Conservation (phyloP, 2,329 filamentous ascomycete genomes). For the Fusarium multiceps region DNA sequence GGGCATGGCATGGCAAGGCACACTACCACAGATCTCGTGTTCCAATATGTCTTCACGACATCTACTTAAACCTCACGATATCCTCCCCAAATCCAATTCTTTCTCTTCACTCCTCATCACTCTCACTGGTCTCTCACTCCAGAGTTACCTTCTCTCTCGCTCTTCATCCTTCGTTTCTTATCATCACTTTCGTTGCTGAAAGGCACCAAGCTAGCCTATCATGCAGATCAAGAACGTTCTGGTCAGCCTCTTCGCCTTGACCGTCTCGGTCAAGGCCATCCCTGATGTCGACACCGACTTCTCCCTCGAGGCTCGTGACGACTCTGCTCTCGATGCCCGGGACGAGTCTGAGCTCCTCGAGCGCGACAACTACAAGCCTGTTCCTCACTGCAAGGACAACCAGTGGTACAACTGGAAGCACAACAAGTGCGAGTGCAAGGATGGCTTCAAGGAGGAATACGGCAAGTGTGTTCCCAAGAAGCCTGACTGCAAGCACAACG, state of each 20-base stretch:
- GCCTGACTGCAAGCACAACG: conserved; percentile 11
- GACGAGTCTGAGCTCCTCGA: conserved; percentile 19
- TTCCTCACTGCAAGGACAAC: not conserved
- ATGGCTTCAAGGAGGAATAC: conserved; percentile 21
- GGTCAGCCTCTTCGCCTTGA: conserved; percentile 33
- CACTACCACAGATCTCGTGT: conserved; percentile 18
- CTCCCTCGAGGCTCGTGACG: conserved; percentile 33
- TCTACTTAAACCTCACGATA: conserved; percentile 33
- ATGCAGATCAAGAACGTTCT: conserved; percentile 40
- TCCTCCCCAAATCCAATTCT: conserved; percentile 4
- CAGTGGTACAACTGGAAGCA: conserved; percentile 1
- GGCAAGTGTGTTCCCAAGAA: conserved; percentile 22
- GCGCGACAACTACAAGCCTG: conserved; percentile 20
- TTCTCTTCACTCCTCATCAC: conserved; percentile 1
- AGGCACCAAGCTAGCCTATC: conserved; percentile 31
- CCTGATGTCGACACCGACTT: conserved; percentile 31
- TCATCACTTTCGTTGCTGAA: conserved; percentile 29
- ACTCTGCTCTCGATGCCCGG: conserved; percentile 29
- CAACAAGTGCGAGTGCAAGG: conserved; percentile 27
- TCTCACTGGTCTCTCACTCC: conserved; percentile 28
- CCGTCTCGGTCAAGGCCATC: conserved; percentile 39
- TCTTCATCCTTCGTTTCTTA: conserved; percentile 11
- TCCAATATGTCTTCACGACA: not conserved
- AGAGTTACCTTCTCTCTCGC: conserved; percentile 20
- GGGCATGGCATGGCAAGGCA: not conserved